Evolutionary conservation across 208 protist genomes (phyloP).

Genomic region (Crithidia fasciculata): DNA sequence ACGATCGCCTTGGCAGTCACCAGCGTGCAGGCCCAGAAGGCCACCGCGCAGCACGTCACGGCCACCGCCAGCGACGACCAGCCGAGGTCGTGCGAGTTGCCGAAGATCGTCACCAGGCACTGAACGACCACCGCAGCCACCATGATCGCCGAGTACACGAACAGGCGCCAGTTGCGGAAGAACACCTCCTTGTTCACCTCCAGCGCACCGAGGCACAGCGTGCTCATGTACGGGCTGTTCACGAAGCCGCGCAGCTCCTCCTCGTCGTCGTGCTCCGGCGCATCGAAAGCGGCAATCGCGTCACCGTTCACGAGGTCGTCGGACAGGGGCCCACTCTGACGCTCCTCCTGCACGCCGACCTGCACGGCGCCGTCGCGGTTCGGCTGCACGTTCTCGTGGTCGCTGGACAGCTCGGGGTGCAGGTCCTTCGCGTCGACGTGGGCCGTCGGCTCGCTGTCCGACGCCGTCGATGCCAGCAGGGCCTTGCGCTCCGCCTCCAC

Average conservation of each 20-base stretch:
- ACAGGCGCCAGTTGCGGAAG: constrained; percentile 30
- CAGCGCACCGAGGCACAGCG: constrained; percentile 18
- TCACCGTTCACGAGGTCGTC: constrained; percentile 1
- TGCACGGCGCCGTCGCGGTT: neutral
- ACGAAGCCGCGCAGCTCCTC: neutral
- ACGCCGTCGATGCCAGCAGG: neutral
- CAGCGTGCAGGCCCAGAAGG: constrained; percentile 36
- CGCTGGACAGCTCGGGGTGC: constrained; percentile 5
- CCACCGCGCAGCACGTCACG: constrained; percentile 12
- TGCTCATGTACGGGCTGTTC: constrained; percentile 27
- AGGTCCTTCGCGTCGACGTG: constrained; percentile 8
- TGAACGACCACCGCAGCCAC: constrained; percentile 24
- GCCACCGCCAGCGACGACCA: constrained; percentile 20
- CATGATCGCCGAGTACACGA: constrained; percentile 35
- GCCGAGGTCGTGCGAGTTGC: constrained; percentile 13
- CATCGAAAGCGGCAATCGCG: neutral
- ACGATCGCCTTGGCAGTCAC: constrained; percentile 49
- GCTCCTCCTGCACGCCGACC: neutral
- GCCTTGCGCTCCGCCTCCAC: constrained; percentile 20
- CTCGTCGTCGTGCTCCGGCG: constrained; percentile 4
- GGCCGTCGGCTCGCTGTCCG: constrained; percentile 1
- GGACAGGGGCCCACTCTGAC: neutral
- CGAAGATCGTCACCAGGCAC: constrained; percentile 25
- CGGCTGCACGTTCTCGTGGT: neutral
- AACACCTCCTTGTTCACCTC: constrained; percentile 33